Base-by-base conservation (phyloP, 164 flowering plant genomes). In the Liquidambar formosana region DNA sequence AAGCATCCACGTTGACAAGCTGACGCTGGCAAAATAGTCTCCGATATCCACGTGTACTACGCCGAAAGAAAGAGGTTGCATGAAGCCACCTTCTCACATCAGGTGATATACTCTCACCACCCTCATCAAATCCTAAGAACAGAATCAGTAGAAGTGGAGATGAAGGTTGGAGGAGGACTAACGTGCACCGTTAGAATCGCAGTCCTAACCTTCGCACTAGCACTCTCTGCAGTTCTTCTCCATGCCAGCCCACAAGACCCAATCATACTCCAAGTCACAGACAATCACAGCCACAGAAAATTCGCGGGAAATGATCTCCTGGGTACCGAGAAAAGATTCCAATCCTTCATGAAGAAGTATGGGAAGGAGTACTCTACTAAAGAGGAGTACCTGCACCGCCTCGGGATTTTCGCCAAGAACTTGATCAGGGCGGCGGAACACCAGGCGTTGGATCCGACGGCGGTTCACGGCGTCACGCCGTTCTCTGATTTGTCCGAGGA, bases 391-490 rank as follows among this genome's bases (percentile, higher is more conserved):
- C 27, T 84, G n/a, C 84, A 73, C 73, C 88, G 98, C 26, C 79
- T 90, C 2, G 84, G 82, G 43, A 71, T 91, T 10, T 94, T 94
- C 58, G 86, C 83, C 1, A 67, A 47, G 79, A 94, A 94, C 65
- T 6, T 91, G 73, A 57, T 78, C 0, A 80, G 84, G 76, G 98
- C 96, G 10, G 90, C 85, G 5, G 87, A 89, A 78, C 86, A 94
- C 75, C 97, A 88, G 80, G 84, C 78, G 23, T 23, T 86, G 68
- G 96, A 94, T 64, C 98, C 96, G 14, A 81, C 92, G 16, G 97
- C 97, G 1, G 67, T 80, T 27, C 98, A 91, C 65, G 97, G 97
- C 0, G 84, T 94, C 14, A 94, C 97, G 4, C 89, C 78, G 27
- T 94, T 94, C 72, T 90, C 88, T 15, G 98, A 94, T 63, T 80